These are phyloP conservation scores for Penicillium italicum DNA, from an alignment of 2,329 filamentous ascomycete species.

Conservation along the genomic window DNA sequence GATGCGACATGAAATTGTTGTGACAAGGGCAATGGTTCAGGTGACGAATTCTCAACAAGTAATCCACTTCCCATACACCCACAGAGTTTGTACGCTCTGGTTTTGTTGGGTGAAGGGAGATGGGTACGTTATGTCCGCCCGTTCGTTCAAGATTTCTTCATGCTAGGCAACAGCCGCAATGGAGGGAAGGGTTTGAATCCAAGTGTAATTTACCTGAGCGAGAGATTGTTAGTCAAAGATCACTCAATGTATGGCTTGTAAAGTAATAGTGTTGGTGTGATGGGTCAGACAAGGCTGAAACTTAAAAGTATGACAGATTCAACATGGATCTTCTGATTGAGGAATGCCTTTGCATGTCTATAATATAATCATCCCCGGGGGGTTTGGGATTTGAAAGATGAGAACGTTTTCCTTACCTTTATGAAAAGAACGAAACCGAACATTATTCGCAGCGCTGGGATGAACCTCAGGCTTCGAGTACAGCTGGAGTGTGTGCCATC, in stretches of 20 bases:
- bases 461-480: background rate
- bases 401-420: conserved; percentile 44
- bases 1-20: conserved; percentile 10
- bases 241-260: conserved; percentile 22
- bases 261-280: conserved; percentile 10
- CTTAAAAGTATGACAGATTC: conserved; percentile 59
- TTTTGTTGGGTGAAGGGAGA: conserved; percentile 51
- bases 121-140: conserved; percentile 63
- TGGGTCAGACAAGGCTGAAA: conserved; percentile 67
- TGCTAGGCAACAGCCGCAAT: conserved; percentile 32
- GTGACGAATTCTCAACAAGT: conserved; percentile 68
- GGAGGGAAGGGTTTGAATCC: conserved; percentile 13
- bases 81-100: conserved; percentile 63
- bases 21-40: conserved; percentile 47
- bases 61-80: conserved; percentile 51
- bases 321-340: conserved; percentile 63
- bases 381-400: conserved; percentile 9
- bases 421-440: conserved; percentile 12
- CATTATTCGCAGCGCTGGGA: background rate
- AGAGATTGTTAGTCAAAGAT: conserved; percentile 30
- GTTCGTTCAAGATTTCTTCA: conserved; percentile 66
- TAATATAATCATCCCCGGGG: conserved; percentile 56
- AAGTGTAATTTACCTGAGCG: conserved; percentile 33
- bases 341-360: conserved; percentile 66
- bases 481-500: conserved; percentile 2